Base-by-base conservation (phyloP, 1,284 basidiomycete genomes). In the Cutaneotrichosporon mucoides region DNA sequence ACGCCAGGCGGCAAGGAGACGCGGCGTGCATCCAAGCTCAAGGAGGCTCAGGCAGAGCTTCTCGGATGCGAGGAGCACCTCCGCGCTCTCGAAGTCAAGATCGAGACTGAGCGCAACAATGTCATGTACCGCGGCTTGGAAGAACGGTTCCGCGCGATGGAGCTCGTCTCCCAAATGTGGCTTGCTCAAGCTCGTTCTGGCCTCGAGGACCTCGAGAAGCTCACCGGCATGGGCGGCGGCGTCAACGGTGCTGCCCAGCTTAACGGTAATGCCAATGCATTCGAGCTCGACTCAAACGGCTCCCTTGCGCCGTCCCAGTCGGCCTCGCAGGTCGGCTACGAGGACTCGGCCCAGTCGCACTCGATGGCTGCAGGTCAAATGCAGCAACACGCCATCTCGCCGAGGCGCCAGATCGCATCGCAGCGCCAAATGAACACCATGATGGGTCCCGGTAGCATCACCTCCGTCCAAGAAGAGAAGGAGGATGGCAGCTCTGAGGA, bases 21-120 rank as follows among this genome's bases (percentile, higher is more conserved):
- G 15, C 76, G 76, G 62, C 63, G 76, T 9, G 73, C 73, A 0
- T 64, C 68, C n/a, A 79, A 76, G 60, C 63, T 79, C 12, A 73
- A 72, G 11, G 75, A 76, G 49, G 77, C 77, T 6, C 77, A 79
- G 64, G 76, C 76, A 12, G 77, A 79, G 61, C 63, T 78, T 11
- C 65, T 79, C 4, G 77, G 77, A 3, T 79, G 77, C 57, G 77
- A 79, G 53, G 77, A 79, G 62, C 77, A 79, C 61, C 56, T 79
- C 46, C 56, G 77, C 37, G 61, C 65, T 1, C 59, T 79, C 48
- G 77, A 79, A 57, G 71, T 77, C 24, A 65, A 71, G 48, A 73
- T 79, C 54, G 77, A 79, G 65, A 60, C 64, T 40, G 77, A 79
- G 61, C 68, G 77, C 59, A 78, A 76, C 67, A 76, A 73, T 59